These are phyloP conservation scores for Penicillium sumatraense DNA, from an alignment of 2,329 filamentous ascomycete species.

Conservation along the genomic window DNA sequence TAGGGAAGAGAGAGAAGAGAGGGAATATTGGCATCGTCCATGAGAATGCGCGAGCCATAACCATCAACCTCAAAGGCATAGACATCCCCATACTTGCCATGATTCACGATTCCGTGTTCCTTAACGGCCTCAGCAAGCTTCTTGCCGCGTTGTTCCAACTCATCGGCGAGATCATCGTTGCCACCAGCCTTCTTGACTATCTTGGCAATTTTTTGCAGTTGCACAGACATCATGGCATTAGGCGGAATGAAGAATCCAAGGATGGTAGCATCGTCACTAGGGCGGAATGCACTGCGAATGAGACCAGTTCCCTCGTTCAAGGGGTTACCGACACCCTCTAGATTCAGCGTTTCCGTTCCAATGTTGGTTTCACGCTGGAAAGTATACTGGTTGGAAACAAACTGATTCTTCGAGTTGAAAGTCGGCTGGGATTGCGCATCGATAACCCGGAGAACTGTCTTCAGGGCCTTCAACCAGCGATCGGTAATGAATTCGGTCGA, in stretches of 20 bases:
- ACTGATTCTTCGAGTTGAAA: slow-evolving; percentile 72
- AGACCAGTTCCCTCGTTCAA: slow-evolving; percentile 82
- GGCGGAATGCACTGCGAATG: slow-evolving; percentile 88
- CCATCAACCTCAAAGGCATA: slow-evolving; percentile 70
- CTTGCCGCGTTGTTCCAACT: slow-evolving; percentile 62
- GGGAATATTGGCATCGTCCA: slow-evolving; percentile 70
- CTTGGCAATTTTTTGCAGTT: slow-evolving; percentile 74
- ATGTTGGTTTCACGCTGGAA: slow-evolving; percentile 80
- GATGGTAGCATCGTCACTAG: slow-evolving; percentile 93
- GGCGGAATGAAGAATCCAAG: slow-evolving; percentile 93
- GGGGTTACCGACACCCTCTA: slow-evolving; percentile 87
- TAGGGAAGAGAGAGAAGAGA: slow-evolving; percentile 65
- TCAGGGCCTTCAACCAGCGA: slow-evolving; percentile 78
- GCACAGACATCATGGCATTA: slow-evolving; percentile 94
- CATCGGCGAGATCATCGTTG: slow-evolving; percentile 55
- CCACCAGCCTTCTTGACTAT: slow-evolving; percentile 66
- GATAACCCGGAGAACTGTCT: slow-evolving; percentile 74
- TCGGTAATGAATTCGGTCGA: slow-evolving; percentile 77
- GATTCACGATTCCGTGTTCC: slow-evolving; percentile 73
- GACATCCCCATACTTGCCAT: slow-evolving; percentile 59
- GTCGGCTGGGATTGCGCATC: slow-evolving; percentile 79
- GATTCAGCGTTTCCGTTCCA: slow-evolving; percentile 87
- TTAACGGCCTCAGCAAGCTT: slow-evolving; percentile 77
- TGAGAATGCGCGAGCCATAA: slow-evolving; percentile 64
- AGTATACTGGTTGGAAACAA: slow-evolving; percentile 76